phyloP scores from a whole-genome alignment of 805 yeast genomes.

The Kregervanrija delftensis region DNA sequence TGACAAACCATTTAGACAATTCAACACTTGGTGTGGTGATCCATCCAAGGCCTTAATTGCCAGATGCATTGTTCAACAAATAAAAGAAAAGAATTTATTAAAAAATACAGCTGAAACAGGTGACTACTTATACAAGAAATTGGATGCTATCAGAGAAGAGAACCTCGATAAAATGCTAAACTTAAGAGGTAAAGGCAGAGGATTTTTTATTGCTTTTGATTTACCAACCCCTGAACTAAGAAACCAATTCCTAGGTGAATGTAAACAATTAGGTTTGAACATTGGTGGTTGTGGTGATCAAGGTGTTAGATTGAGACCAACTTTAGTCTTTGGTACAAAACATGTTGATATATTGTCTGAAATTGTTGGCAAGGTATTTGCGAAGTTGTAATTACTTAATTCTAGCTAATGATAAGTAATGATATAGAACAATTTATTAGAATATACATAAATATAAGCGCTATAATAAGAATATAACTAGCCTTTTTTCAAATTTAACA shows the following conservation, averaged over 20 bases:
- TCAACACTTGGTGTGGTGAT: constrained; percentile 77
- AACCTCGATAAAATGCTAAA: constrained; percentile 37
- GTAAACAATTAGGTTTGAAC: constrained; percentile 51
- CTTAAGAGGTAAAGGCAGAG: constrained; percentile 58
- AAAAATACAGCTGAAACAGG: constrained; percentile 46
- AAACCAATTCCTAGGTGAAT: constrained; percentile 36
- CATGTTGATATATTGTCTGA: constrained; percentile 54
- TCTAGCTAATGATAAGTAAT: neutral
- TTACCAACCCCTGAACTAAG: constrained; percentile 37
- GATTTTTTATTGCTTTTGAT: constrained; percentile 64
- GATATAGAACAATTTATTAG: neutral
- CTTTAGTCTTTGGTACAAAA: constrained; percentile 51
- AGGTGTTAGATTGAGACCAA: constrained; percentile 58
- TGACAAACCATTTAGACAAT: constrained; percentile 57
- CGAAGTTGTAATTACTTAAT: constrained; percentile 4
- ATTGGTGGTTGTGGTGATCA: constrained; percentile 62
- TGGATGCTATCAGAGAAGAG: constrained; percentile 32
- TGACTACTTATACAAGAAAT: constrained; percentile 40
- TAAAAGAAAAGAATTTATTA: constrained; percentile 42
- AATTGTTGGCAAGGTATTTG: constrained; percentile 29
- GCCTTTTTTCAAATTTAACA: too few species aligned
- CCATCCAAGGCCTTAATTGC: constrained; percentile 64
- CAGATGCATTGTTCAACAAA: constrained; percentile 50
- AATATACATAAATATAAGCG: neutral
- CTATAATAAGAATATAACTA: neutral